Base-by-base conservation (phyloP, 2,329 filamentous ascomycete genomes). In the Pleomassaria siparia region DNA sequence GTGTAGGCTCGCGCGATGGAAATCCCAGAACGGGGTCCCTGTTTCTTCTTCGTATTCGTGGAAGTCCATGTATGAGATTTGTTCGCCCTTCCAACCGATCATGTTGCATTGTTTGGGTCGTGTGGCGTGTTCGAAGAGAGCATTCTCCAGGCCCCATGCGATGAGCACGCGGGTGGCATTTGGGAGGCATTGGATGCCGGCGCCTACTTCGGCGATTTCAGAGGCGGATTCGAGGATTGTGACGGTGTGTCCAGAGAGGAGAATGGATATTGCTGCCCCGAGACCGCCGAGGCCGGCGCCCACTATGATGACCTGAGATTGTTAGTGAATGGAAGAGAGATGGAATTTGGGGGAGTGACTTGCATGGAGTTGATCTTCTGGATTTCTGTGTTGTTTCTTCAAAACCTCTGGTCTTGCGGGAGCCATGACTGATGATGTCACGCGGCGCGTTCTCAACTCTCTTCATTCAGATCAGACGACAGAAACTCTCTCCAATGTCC, bases 281-380 rank as follows among this genome's bases (percentile, higher is more conserved):
- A 83, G 69, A 4, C 80, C 80, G 20, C 78, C 78, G 16, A 83
- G 70, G 5, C 80, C 80, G 9, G 79, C 80, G n/a, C 80, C 80
- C 16, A 81, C 74, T 21, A 83, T 67, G 18, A 81, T 71, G 21
- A 81, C 55, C 65, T 68, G 15, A 3, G 10, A 1, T 21, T 33
- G n/a, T 52, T 18, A 51, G 15, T 40, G 12, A 40, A 26, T 4
- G 26, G n/a, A 24, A 20, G 7, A 11, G 15, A 18, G 9, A 20
- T 24, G 1, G 22, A 21, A 10, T 4, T n/a, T 9, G 18, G 4
- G 21, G 4, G 12, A 20, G 3, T 25, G 3, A 40, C 51, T 41
- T 60, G 64, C 67, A 36, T 69, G 46, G 10, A 71, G 57, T 36
- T 52, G 64, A 35, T 51, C 61, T 2, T 44, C 44, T 4, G 54